These are phyloP conservation scores for Acacia crassicarpa DNA, from an alignment of 306 rosid genomes.

Conservation along the genomic window DNA sequence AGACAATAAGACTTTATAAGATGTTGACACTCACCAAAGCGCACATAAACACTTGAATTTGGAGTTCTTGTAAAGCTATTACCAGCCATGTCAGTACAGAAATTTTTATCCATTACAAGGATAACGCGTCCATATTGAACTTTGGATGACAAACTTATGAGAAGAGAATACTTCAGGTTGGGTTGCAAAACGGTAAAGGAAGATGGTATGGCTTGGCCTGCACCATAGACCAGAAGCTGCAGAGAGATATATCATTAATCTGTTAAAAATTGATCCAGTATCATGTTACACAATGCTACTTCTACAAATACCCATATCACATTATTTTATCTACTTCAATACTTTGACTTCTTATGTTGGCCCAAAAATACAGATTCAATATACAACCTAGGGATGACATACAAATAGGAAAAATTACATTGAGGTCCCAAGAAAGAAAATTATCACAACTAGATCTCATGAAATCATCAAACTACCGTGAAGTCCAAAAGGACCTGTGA, in stretches of 20 bases:
- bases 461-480: no score
- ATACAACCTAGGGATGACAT: background rate
- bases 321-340: background rate
- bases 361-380: background rate
- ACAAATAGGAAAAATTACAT: no score
- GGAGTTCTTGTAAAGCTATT: constrained; percentile 64
- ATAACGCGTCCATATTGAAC: constrained; percentile 65
- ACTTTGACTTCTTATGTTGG: background rate
- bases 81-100: constrained; percentile 86
- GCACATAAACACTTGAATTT: constrained; percentile 70
- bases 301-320: background rate
- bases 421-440: no score
- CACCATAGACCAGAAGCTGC: constrained; percentile 92
- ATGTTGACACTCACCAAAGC: constrained; percentile 63
- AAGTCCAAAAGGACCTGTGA: no score
- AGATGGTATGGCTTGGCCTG: constrained; percentile 83
- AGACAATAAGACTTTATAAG: background rate
- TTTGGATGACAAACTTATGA: constrained; percentile 55
- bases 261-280: constrained; percentile 27
- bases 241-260: constrained; percentile 17
- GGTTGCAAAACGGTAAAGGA: constrained; percentile 66
- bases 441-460: no score
- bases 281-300: background rate
- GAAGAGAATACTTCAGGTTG: constrained; percentile 63
- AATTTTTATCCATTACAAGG: constrained; percentile 78